Evolutionary conservation across 2,329 filamentous ascomycete genomes (phyloP).

Genomic region (Pseudogymnoascus sp.): DNA sequence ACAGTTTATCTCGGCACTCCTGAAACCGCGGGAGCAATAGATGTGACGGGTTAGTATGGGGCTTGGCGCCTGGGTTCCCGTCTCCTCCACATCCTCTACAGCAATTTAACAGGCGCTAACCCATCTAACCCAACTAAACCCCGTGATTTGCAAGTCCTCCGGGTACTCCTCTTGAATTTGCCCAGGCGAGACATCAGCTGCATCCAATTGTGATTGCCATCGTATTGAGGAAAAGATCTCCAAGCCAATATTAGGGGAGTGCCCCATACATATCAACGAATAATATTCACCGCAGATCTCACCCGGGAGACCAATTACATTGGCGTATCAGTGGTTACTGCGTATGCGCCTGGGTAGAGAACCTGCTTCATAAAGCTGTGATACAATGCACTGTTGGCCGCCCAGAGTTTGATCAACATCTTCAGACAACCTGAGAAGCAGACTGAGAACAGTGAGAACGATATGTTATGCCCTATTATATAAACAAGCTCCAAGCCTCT

Average conservation of each 20-base stretch:
- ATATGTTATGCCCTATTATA: constrained; percentile 9
- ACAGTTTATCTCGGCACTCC: neutral
- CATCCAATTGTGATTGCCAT: neutral
- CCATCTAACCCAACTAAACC: neutral
- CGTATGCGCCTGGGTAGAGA: neutral
- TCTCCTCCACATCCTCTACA: neutral
- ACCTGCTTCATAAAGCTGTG: neutral
- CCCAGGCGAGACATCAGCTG: neutral
- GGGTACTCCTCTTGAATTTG: neutral
- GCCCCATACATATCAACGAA: neutral
- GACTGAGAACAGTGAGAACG: neutral
- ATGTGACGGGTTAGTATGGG: neutral
- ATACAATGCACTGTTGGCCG: neutral
- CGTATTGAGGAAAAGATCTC: neutral
- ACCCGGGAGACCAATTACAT: neutral
- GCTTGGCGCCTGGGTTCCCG: neutral
- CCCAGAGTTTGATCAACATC: neutral
- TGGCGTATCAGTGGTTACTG: neutral
- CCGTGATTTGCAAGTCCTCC: neutral
- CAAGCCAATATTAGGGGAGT: neutral
- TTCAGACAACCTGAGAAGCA: neutral
- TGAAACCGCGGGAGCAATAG: neutral
- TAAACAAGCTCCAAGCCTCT: neutral
- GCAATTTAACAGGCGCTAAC: neutral
- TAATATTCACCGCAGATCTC: neutral